Evolutionary conservation across 345 rosid species (phyloP).

Genomic region (Acer negundo): DNA sequence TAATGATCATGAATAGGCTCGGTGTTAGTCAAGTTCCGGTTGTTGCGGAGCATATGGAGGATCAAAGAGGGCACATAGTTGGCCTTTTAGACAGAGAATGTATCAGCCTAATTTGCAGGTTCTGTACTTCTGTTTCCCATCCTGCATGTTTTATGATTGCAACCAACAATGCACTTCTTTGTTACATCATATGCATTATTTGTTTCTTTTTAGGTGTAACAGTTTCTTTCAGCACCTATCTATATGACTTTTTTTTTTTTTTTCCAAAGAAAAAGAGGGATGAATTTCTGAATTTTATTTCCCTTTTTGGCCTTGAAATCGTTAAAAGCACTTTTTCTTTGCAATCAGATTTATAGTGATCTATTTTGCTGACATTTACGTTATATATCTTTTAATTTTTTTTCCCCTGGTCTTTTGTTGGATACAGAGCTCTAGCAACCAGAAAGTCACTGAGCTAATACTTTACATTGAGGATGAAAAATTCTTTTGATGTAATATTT

Average conservation of each 20-base stretch:
- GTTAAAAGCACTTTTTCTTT: neutral
- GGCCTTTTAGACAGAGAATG: slow-evolving; percentile 85
- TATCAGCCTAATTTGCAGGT: slow-evolving; percentile 75
- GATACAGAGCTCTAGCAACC: slow-evolving; percentile 45
- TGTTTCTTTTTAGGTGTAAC: too few species aligned
- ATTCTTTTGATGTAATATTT: neutral
- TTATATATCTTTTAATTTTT: neutral
- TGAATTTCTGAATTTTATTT: neutral
- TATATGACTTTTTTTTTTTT: too few species aligned
- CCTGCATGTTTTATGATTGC: neutral
- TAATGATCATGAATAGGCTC: slow-evolving; percentile 54
- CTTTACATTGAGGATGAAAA: neutral
- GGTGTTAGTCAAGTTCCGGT: slow-evolving; percentile 69
- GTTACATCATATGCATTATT: too few species aligned
- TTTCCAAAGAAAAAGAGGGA: too few species aligned
- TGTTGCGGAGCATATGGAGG: slow-evolving; percentile 51
- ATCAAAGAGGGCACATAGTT: slow-evolving; percentile 50
- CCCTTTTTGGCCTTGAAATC: slow-evolving; percentile 3
- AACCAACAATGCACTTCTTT: too few species aligned
- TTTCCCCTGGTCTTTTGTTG: neutral
- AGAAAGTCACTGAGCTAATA: slow-evolving; percentile 36
- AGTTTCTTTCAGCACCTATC: too few species aligned
- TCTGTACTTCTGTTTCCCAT: slow-evolving; percentile 25
- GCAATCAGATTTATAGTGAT: neutral
- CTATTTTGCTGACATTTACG: neutral